Evolutionary conservation across 768 basidiomycete species (phyloP).

Genomic region (Clitopilus passeckerianus): DNA sequence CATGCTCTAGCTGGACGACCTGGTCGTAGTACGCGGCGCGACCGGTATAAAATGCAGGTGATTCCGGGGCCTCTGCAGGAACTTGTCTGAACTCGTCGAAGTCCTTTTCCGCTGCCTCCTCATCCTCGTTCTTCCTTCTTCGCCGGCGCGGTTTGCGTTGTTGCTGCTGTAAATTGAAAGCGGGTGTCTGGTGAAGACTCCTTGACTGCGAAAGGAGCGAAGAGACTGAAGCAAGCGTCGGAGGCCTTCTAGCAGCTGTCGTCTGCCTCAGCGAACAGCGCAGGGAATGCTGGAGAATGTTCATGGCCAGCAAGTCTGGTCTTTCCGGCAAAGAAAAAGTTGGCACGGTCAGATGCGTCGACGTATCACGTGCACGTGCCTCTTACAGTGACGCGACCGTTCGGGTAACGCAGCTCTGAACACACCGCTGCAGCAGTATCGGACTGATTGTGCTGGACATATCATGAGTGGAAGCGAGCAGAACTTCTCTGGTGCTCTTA

Average conservation of each 20-base stretch:
- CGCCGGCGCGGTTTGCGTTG: constrained; percentile 12
- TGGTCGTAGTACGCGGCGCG: constrained; percentile 73
- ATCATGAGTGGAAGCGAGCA: constrained; percentile 42
- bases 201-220: background rate
- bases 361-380: constrained; percentile 20
- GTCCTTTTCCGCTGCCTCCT: background rate
- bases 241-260: background rate
- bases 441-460: background rate
- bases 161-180: background rate
- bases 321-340: constrained; percentile 9
- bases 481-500: constrained; percentile 89
- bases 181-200: background rate
- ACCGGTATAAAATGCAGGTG: constrained; percentile 83
- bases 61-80: constrained; percentile 39
- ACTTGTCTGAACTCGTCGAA: constrained; percentile 7
- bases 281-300: constrained; percentile 20
- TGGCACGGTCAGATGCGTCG: background rate
- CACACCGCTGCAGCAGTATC: background rate
- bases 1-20: constrained; percentile 58
- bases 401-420: background rate
- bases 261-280: constrained; percentile 15
- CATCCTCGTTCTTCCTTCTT: constrained; percentile 10
- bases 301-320: constrained; percentile 14
- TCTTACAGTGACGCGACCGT: background rate
- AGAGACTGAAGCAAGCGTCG: background rate